Conservation (phyloP, 139 green algal species). For the Picochlorum sp. region DNA sequence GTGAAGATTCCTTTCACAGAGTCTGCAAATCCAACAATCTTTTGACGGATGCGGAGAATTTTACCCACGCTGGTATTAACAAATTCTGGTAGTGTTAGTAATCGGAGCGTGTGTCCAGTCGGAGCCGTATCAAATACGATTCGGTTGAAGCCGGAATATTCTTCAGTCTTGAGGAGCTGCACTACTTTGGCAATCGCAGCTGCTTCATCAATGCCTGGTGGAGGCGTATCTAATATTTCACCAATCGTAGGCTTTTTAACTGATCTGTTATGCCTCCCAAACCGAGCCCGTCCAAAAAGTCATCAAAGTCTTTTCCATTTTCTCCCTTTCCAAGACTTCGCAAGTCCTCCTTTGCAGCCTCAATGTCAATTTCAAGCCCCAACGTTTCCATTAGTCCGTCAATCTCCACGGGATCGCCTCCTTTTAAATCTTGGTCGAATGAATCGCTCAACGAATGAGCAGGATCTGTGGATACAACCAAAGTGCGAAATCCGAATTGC, state of each 20-base stretch:
- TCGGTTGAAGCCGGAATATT: conserved; percentile 82
- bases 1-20: conserved; percentile 83
- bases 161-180: conserved; percentile 61
- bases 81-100: conserved; percentile 95
- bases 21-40: conserved; percentile 52
- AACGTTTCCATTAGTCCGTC: conserved; percentile 65
- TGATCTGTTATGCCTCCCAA: conserved; percentile 67
- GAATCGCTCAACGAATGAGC: conserved; percentile 94
- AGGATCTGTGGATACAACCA: conserved; percentile 96
- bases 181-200: conserved; percentile 86
- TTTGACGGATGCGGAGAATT: conserved; percentile 68
- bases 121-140: conserved; percentile 98
- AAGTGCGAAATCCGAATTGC: conserved; percentile 57
- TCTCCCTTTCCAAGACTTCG: conserved; percentile 32
- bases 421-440: conserved; percentile 86
- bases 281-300: conserved; percentile 72
- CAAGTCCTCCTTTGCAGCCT: conserved; percentile 62
- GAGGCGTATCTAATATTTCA: conserved; percentile 94
- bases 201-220: conserved; percentile 88
- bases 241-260: conserved; percentile 66
- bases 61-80: conserved; percentile 79
- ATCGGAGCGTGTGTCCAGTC: conserved; percentile 92
- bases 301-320: conserved; percentile 41
- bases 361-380: conserved; percentile 78
- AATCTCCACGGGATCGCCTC: conserved; percentile 75